Evolutionary conservation across 139 green algal genomes (phyloP).

Genomic region (Chlorella vulgaris): DNA sequence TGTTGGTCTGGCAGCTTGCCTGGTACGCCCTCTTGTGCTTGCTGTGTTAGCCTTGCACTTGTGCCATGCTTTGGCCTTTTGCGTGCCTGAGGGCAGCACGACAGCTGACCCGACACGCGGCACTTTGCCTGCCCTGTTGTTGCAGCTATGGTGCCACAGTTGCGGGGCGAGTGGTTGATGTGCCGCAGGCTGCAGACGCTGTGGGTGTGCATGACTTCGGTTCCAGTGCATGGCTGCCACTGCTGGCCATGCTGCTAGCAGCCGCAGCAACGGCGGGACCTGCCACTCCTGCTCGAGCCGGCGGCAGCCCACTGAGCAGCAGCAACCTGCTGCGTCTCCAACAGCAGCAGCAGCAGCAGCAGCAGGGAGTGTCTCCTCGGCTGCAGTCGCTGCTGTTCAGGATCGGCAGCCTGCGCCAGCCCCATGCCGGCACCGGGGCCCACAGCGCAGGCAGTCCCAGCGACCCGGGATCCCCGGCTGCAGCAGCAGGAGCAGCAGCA

Average conservation of each 20-base stretch:
- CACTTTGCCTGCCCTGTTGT: too few species aligned
- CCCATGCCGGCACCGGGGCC: neutral
- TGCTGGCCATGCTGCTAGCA: conserved; percentile 20
- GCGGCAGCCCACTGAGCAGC: neutral
- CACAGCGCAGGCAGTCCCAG: neutral
- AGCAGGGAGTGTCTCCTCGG: neutral
- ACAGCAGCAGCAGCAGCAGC: conserved; percentile 13
- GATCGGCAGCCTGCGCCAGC: neutral
- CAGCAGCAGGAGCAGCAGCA: neutral
- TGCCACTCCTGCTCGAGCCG: neutral
- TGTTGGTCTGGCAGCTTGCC: conserved; percentile 34
- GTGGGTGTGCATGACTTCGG: conserved; percentile 21
- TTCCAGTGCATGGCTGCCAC: neutral
- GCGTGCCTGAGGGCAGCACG: too few species aligned
- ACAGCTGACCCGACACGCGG: too few species aligned
- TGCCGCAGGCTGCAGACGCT: neutral
- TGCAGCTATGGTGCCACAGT: neutral
- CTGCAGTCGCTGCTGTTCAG: neutral
- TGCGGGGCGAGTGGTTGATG: neutral
- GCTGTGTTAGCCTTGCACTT: too few species aligned
- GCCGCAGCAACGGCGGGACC: neutral
- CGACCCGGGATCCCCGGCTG: neutral
- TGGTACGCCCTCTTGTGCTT: conserved; percentile 21
- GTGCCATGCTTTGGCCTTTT: too few species aligned
- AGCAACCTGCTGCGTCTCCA: conserved; percentile 2